phyloP scores from a whole-genome alignment of 352 stramenopile species.

The Salisapilia sapeloensis region DNA sequence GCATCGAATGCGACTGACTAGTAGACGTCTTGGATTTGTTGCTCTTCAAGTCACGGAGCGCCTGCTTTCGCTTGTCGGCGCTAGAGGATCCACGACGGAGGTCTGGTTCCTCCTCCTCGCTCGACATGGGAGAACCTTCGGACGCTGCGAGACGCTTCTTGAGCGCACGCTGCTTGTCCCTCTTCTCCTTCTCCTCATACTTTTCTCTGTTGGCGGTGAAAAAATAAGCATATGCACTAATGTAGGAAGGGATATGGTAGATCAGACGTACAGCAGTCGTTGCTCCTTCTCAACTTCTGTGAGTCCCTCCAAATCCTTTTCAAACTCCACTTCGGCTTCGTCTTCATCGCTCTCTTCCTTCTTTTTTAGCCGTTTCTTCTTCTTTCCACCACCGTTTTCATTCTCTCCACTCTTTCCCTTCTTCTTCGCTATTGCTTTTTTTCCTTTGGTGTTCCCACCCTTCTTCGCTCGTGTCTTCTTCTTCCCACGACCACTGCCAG shows the following conservation, averaged over 20 bases:
- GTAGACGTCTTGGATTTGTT: slow-evolving; percentile 41
- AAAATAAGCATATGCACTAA: neutral
- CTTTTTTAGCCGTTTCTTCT: slow-evolving; percentile 8
- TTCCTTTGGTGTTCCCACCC: slow-evolving; percentile 2
- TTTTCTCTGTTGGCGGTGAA: slow-evolving; percentile 23
- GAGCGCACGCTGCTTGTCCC: slow-evolving; percentile 65
- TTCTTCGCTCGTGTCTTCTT: slow-evolving; percentile 16
- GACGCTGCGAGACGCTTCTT: slow-evolving; percentile 60
- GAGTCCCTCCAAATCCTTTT: slow-evolving; percentile 22
- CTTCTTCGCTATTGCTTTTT: slow-evolving; percentile 12
- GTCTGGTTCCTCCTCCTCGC: slow-evolving; percentile 23
- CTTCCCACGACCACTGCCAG: slow-evolving; percentile 10
- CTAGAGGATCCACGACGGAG: slow-evolving; percentile 29
- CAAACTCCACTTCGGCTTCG: slow-evolving; percentile 35
- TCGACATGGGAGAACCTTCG: slow-evolving; percentile 14
- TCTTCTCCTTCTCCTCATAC: slow-evolving; percentile 69
- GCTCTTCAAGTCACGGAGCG: slow-evolving; percentile 55
- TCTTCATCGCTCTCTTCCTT: slow-evolving; percentile 26
- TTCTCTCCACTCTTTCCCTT: slow-evolving; percentile 8
- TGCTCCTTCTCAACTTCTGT: slow-evolving; percentile 82
- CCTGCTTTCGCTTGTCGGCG: slow-evolving; percentile 56
- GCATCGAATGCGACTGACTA: slow-evolving; percentile 59
- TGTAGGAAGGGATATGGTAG: neutral
- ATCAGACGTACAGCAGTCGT: slow-evolving; percentile 32
- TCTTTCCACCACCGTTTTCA: slow-evolving; percentile 12